Evolutionary conservation across 495 filamentous ascomycete species (phyloP), one percentile per base, ranked within the genome.

Genomic region (Hypoxylon trugodes): DNA sequence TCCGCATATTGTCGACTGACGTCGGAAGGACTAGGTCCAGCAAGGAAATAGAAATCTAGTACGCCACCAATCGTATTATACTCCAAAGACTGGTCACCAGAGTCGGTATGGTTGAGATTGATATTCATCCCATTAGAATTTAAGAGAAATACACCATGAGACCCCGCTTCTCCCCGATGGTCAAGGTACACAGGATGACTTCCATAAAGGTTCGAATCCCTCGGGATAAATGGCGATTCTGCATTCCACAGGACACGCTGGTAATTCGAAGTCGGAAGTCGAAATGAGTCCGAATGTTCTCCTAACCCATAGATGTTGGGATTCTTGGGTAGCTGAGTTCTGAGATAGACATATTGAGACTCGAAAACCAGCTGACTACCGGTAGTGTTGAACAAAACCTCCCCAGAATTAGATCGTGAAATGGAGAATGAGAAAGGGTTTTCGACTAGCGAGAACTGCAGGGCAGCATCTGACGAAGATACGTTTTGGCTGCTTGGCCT

Each of bases 71-170:
- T 75, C 18, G 84, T 84, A 61, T 94, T 93, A 78, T 95, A 96
- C 76, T 96, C 89, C 13, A 95, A 81, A 63, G 87, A 94, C 65
- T 92, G 89, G 12, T 83, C 82, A 0, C 80, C 82, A n/a, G 78
- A 72, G 25, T 76, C 74, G 13, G 81, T 83, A 62, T 86, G 82
- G 72, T 90, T 82, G 76, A 94, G 87, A 59, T 89, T 88, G 76
- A 96, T 82, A 58, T 95, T 90, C 89, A 95, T 93, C 5, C 90
- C 92, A 68, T 92, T 90, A 46, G 86, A 88, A 73, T 90, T 93
- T 55, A 92, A 74, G 30, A 94, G 76, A 68, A 95, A 90, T 13
- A 94, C 91, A 22, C 88, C 92, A 71, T 95, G 91, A 5, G 89
- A 89, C n/a, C 88, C 87, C 9, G 78, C 73, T 10, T 72, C 73